Evolutionary conservation across 805 yeast genomes (phyloP).

Genomic region (Ogataea siamensis): DNA sequence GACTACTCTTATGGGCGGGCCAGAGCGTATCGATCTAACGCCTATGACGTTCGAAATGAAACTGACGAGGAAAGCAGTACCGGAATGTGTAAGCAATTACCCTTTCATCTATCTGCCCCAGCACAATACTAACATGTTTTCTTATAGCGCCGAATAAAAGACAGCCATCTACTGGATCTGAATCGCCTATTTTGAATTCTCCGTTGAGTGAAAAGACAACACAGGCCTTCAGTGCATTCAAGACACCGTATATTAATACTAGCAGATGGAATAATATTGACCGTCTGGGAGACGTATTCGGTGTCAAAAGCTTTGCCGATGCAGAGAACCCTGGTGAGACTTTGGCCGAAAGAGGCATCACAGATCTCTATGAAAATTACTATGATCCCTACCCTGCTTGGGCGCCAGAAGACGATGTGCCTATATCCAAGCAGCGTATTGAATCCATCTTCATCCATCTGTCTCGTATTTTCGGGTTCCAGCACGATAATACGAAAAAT

Average conservation of each 20-base stretch:
- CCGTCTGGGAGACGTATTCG: conserved; percentile 33
- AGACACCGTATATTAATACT: conserved; percentile 42
- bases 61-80: conserved; percentile 14
- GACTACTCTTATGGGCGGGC: conserved; percentile 5
- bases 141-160: conserved; percentile 22
- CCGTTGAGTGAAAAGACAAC: conserved; percentile 30
- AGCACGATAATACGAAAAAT: conserved; percentile 59
- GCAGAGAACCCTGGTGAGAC: conserved; percentile 35
- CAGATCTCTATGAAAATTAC: conserved; percentile 41
- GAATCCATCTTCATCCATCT: conserved; percentile 54
- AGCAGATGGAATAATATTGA: conserved; percentile 44
- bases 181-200: conserved; percentile 25
- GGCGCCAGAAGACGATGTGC: conserved; percentile 40
- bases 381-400: conserved; percentile 58
- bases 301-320: conserved; percentile 29
- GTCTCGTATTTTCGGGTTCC: conserved; percentile 63
- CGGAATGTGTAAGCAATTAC: conserved; percentile 17
- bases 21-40: conserved; percentile 6
- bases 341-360: conserved; percentile 34
- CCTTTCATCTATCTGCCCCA: background rate
- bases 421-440: conserved; percentile 52
- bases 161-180: conserved; percentile 12
- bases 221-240: conserved; percentile 41
- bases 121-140: conserved; percentile 7
- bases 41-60: conserved; percentile 5